phyloP scores from a whole-genome alignment of 257 asterid species.

The Parsonsia alboflavescens region DNA sequence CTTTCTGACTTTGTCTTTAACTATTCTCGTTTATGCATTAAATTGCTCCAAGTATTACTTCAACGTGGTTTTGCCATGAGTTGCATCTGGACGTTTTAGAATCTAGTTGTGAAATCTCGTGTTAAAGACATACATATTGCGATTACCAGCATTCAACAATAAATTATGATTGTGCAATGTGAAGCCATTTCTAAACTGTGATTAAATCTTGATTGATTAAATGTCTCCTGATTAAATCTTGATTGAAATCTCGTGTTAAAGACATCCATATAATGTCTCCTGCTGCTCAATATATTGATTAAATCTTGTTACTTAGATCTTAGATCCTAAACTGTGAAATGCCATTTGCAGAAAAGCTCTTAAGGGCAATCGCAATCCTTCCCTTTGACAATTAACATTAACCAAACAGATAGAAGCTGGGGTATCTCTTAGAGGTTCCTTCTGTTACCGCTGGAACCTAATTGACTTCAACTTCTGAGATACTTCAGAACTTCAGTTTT shows the following conservation, averaged over 20 bases:
- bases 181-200: background rate
- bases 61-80: background rate
- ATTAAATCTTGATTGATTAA: no score
- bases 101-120: background rate
- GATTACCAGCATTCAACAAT: no score
- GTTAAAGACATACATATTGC: no score
- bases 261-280: no score
- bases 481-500: no score
- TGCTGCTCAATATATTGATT: background rate
- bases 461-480: no score
- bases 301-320: background rate
- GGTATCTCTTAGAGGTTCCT: no score
- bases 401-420: background rate
- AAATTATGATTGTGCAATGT: background rate
- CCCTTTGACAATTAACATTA: background rate
- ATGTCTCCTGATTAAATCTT: background rate
- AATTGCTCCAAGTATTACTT: background rate
- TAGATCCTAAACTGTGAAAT: background rate
- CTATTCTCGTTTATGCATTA: background rate
- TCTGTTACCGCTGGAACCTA: no score
- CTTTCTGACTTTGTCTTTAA: background rate
- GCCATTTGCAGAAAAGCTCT: background rate
- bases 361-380: background rate
- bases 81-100: background rate
- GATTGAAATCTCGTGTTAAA: no score